Conservation (phyloP, 805 yeast species). For the Kodamaea leandrae region DNA sequence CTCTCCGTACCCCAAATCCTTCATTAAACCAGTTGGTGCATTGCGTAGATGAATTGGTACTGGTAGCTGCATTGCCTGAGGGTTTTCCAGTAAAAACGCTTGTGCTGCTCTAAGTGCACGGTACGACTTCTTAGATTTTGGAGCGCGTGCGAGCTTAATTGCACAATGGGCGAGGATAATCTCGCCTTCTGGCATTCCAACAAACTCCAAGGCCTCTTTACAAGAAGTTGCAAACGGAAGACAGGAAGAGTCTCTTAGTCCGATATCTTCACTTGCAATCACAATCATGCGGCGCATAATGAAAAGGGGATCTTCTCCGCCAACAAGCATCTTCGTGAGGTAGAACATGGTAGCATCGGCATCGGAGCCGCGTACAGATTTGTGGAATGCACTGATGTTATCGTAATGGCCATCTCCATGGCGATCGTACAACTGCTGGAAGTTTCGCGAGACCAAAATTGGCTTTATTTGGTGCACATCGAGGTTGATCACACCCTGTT, state of each 20-base stretch:
- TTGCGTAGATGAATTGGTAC: slow-evolving; percentile 84
- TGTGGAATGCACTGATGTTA: slow-evolving; percentile 93
- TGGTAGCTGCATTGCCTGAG: slow-evolving; percentile 57
- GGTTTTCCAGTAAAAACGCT: slow-evolving; percentile 52
- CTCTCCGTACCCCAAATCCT: slow-evolving; percentile 79
- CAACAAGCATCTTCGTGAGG: slow-evolving; percentile 80
- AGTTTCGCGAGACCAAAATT: slow-evolving; percentile 41
- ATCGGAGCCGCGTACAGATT: slow-evolving; percentile 84
- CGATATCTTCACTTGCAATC: slow-evolving; percentile 94
- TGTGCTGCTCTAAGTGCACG: slow-evolving; percentile 75
- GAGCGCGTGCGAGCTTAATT: slow-evolving; percentile 81
- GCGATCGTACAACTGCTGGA: slow-evolving; percentile 67
- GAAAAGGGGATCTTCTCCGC: slow-evolving; percentile 92
- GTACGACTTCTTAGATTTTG: slow-evolving; percentile 83
- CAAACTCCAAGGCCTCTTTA: slow-evolving; percentile 80
- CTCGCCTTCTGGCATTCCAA: slow-evolving; percentile 95
- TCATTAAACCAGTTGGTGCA: slow-evolving; percentile 92
- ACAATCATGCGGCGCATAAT: slow-evolving; percentile 89
- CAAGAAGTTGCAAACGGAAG: slow-evolving; percentile 85
- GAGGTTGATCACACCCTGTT: slow-evolving; percentile 35
- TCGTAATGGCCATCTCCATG: slow-evolving; percentile 94
- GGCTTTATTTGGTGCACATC: slow-evolving; percentile 40
- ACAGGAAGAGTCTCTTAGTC: slow-evolving; percentile 77
- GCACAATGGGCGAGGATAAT: slow-evolving; percentile 88
- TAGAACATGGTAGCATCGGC: slow-evolving; percentile 89